Base-by-base conservation (phyloP, 768 basidiomycete species). In the Arthromyces matolae region DNA sequence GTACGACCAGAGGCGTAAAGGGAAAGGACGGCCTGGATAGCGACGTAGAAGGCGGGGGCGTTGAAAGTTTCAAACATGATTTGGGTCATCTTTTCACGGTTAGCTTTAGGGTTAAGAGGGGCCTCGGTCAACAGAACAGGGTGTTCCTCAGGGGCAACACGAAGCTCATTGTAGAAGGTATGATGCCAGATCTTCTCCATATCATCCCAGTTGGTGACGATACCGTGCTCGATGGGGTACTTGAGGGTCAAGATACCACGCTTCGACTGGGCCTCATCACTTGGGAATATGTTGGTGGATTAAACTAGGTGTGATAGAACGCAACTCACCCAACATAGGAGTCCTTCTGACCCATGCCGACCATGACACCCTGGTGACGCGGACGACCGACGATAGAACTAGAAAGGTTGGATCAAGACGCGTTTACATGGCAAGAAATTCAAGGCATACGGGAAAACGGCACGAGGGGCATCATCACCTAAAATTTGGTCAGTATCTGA, bases 151-250 rank as follows among this genome's bases (percentile, higher is more conserved):
- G 91, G 90, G 4, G 89, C 90, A 58, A 93, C 89, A 72, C 90
- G 89, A 51, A 92, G 83, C 70, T 92, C 91, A 66, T 93, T 93
- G 81, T 91, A 94, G 72, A 94, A 95, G 25, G 93, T 93, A 76
- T 94, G 92, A 68, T 93, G 91, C 92, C 92, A 95, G 67, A 94
- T 94, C 75, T 94, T 93, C 76, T 95, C 93, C 92, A 94, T 94
- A 71, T 94, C 93, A 61, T 94, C 93, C 93, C 93, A 96, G 83
- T 96, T 93, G 69, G 92, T 93, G 67, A 95, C 89, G 63, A 92
- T 87, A 70, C 90, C 89, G 72, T 92, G 90, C 68, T 93, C 89
- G 58, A 92, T 92, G 43, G 90, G 93, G 73, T 95, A 92, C 72
- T 93, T 93, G 60, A 95, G 72, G 37, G 86, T 87, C 54, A 95